phyloP scores from a whole-genome alignment of 164 flowering plant species.

The Sedum album region DNA sequence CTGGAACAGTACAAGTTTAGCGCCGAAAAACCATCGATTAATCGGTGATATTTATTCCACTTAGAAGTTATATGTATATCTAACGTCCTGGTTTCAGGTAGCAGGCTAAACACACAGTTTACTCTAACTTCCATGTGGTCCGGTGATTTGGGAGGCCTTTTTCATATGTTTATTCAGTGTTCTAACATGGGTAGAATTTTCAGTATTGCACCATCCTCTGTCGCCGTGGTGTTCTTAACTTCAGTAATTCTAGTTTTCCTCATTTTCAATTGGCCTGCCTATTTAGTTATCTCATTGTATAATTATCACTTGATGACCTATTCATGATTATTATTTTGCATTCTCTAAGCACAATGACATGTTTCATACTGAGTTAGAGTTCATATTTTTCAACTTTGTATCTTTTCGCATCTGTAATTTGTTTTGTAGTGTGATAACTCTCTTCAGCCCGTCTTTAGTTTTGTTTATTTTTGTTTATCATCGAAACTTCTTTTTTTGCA shows the following conservation, averaged over 20 bases:
- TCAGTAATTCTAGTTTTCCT: too few relatives aligned
- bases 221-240: background rate
- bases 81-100: too few relatives aligned
- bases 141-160: background rate
- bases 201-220: background rate
- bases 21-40: background rate
- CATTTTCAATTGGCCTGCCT: background rate
- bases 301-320: too few relatives aligned
- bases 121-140: background rate
- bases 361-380: too few relatives aligned
- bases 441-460: background rate
- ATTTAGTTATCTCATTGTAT: background rate
- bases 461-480: background rate
- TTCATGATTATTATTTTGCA: too few relatives aligned
- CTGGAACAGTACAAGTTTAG: background rate
- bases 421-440: too few relatives aligned
- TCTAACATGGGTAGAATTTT: background rate
- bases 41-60: background rate
- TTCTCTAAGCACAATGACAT: too few relatives aligned
- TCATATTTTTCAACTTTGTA: too few relatives aligned
- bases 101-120: too few relatives aligned
- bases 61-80: background rate
- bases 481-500: background rate
- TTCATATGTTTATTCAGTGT: background rate
- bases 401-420: too few relatives aligned